A percentile compares a stretch with the other conserved stretches of the same genome.
These are phyloP conservation scores for Ascobolus immersus DNA, from an alignment of 495 filamentous ascomycete genomes.

Conservation along the genomic window DNA sequence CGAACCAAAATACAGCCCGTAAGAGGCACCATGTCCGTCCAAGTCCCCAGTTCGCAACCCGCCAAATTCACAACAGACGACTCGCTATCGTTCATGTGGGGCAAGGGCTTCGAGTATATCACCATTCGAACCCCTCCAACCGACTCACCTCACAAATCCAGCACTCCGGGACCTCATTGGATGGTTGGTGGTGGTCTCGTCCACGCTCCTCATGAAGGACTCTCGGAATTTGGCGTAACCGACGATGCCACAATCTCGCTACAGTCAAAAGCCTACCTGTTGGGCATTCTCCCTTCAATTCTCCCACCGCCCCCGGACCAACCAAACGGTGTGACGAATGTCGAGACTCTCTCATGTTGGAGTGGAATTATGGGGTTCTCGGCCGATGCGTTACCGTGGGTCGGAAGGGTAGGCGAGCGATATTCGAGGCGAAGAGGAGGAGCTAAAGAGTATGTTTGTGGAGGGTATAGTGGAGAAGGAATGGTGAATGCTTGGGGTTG, in stretches of 20 bases:
- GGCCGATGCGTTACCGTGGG: slow-evolving; percentile 22
- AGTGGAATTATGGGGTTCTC: slow-evolving; percentile 24
- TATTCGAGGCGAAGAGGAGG: slow-evolving; percentile 3
- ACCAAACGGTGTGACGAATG: slow-evolving; percentile 1
- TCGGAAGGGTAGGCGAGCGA: slow-evolving; percentile 19
- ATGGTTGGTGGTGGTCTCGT: slow-evolving; percentile 19
- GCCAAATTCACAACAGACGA: slow-evolving; percentile 3
- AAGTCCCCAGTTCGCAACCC: slow-evolving; percentile 13
- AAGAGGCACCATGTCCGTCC: slow-evolving; percentile 24
- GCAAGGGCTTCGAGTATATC: slow-evolving; percentile 18
- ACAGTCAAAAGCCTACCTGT: no score
- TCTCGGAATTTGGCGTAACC: slow-evolving; percentile 16
- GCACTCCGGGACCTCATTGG: slow-evolving; percentile 13
- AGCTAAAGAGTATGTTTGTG: slow-evolving; percentile 22
- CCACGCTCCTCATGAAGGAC: slow-evolving; percentile 11
- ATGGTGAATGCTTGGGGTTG: slow-evolving; percentile 25
- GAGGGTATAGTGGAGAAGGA: slow-evolving; percentile 24
- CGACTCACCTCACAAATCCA: slow-evolving; percentile 10
- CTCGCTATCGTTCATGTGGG: slow-evolving; percentile 17
- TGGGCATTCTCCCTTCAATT: slow-evolving; percentile 10
- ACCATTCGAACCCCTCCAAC: slow-evolving; percentile 4
- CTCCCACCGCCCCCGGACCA: slow-evolving; percentile 8
- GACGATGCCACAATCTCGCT: no score
- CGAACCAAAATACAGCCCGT: slow-evolving; percentile 21
- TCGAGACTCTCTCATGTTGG: slow-evolving; percentile 15